Base-by-base conservation (phyloP, 805 yeast species). In the Starmerella cellae region DNA sequence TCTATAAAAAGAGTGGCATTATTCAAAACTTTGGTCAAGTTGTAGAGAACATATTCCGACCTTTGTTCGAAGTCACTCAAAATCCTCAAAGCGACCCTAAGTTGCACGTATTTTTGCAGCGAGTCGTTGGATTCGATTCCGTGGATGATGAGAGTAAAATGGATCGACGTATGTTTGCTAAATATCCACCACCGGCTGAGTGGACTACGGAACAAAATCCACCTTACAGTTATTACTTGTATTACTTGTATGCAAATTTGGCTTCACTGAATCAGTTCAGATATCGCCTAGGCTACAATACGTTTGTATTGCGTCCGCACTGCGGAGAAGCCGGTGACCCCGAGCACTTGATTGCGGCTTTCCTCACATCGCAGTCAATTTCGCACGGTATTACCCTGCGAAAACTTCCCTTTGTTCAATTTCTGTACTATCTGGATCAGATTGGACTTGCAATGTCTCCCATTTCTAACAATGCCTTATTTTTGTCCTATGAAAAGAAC, bases 311-410 rank as follows among this genome's bases (percentile, higher is more conserved):
- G 54, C 74, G 98, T 55, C 99, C 99, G 3, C 99, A 91, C 61
- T 83, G 95, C 53, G 99, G 99, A 49, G 99, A 91, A 63, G 99
- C 98, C n/a, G 99, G 99, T 46, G 98, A 91, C 58, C 96, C 97
- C 1, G 97, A 91, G 57, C 98, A 91, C 66, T 69, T 93, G 57
- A 82, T 87, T 35, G 73, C 87, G 39, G 87, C 98, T 1, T 91
- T 81, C 55, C 63, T 91, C 55, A 75, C 91, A 1, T 77, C 96
- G 1, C 93, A 88, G 56, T 83, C 94, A 39, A 91, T 91, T 46
- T 82, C 94, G 11, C 99, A 91, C 60, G 99, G 99, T 44, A 93
- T 91, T 42, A 62, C 88, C 47, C 68, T 91, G 57, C 76, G 98
- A 63, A 91, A 91, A 61, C 73, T 93, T 42, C 98, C 99, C 38